Evolutionary conservation across 306 rosid species (phyloP).

Genomic region (Urtica urens): DNA sequence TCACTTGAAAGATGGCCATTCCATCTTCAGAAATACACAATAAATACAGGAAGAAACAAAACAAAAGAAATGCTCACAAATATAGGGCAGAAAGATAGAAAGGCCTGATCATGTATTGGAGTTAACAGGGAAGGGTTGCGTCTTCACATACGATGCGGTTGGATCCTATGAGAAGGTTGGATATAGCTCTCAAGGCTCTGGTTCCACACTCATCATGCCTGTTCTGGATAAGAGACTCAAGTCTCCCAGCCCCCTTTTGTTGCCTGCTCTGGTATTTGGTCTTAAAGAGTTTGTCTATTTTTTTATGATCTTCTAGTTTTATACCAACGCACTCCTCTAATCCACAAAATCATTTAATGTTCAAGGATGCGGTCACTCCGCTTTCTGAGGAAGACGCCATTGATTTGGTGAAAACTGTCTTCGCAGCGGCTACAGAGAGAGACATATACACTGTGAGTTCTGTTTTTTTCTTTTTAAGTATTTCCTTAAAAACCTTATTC

Average conservation of each 20-base stretch:
- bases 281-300: slow-evolving; percentile 2
- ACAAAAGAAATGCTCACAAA: too few relatives aligned
- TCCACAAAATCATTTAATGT: slow-evolving; percentile 1
- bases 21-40: too few relatives aligned
- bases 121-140: slow-evolving; percentile 98
- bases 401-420: slow-evolving; percentile 76
- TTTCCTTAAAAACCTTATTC: background rate
- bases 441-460: slow-evolving; percentile 87
- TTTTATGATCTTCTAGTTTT: background rate
- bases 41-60: too few relatives aligned
- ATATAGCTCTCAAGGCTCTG: slow-evolving; percentile 92
- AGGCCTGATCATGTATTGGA: too few relatives aligned
- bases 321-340: background rate
- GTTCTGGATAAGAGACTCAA: slow-evolving; percentile 82
- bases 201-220: slow-evolving; percentile 86
- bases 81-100: too few relatives aligned
- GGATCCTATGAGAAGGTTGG: slow-evolving; percentile 99
- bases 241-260: slow-evolving; percentile 86
- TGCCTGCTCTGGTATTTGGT: slow-evolving; percentile 63
- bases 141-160: slow-evolving; percentile 97
- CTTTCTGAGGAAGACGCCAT: slow-evolving; percentile 79
- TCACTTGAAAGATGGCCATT: too few relatives aligned
- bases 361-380: slow-evolving; percentile 89
- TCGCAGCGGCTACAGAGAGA: slow-evolving; percentile 91
- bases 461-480: background rate